phyloP scores from a whole-genome alignment of 495 filamentous ascomycete species.

The Penicillium steckii region DNA sequence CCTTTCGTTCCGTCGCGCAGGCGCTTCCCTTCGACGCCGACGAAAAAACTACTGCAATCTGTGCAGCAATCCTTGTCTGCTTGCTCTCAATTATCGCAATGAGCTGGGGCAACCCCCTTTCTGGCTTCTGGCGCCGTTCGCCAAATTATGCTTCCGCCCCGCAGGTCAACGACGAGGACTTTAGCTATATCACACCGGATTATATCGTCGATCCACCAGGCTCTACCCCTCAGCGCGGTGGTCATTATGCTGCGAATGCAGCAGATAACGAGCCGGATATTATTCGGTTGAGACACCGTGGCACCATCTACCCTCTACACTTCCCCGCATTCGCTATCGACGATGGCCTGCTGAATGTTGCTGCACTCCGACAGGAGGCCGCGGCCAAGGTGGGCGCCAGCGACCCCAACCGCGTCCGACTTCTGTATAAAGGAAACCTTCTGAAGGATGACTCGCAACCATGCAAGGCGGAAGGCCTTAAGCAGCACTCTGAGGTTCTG shows the following conservation, averaged over 20 bases:
- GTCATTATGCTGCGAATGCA: slow-evolving; percentile 28
- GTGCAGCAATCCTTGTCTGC: slow-evolving; percentile 42
- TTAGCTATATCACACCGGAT: slow-evolving; percentile 75
- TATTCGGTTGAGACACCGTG: slow-evolving; percentile 70
- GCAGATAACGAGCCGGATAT: slow-evolving; percentile 67
- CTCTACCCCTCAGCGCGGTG: slow-evolving; percentile 15
- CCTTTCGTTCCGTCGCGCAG: slow-evolving; percentile 31
- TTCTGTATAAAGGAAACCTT: slow-evolving; percentile 81
- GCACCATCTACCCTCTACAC: slow-evolving; percentile 68
- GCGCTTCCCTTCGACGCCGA: slow-evolving; percentile 28
- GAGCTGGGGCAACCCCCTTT: slow-evolving; percentile 61
- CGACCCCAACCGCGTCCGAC: slow-evolving; percentile 61
- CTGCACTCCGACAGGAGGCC: slow-evolving; percentile 63
- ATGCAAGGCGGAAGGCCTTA: slow-evolving; percentile 71
- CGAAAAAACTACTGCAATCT: slow-evolving; percentile 20
- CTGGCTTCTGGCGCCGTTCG: slow-evolving; percentile 51
- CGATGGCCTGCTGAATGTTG: slow-evolving; percentile 68
- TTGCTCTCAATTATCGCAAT: slow-evolving; percentile 53
- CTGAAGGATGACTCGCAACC: slow-evolving; percentile 64
- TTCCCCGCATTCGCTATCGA: slow-evolving; percentile 82
- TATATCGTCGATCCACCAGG: slow-evolving; percentile 51
- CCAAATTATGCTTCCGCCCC: slow-evolving; percentile 47
- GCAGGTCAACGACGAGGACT: slow-evolving; percentile 73
- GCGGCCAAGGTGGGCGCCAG: slow-evolving; percentile 60
- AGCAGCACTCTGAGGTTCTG: slow-evolving; percentile 75